Percentiles rank a stretch among this genome's conserved stretches.
Evolutionary conservation across 2,329 filamentous ascomycete species (phyloP).

Genomic region (Aspergillus costaricaensis): DNA sequence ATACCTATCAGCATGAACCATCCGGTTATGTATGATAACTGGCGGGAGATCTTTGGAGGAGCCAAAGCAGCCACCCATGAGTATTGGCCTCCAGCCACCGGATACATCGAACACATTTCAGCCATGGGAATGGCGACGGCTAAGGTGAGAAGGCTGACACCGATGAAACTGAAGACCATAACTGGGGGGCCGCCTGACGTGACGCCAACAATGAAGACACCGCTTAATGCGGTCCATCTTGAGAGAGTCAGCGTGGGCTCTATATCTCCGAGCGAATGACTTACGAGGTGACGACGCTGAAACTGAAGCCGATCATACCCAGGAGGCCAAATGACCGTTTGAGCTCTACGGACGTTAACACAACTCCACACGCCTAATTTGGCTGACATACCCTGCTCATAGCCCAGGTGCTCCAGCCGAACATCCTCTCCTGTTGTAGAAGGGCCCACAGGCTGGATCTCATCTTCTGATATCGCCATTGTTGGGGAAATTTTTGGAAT

Average conservation of each 20-base stretch:
- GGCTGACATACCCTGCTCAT: constrained; percentile 38
- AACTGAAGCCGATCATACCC: constrained; percentile 62
- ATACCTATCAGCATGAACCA: constrained; percentile 54
- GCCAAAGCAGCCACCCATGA: constrained; percentile 60
- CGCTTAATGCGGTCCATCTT: constrained; percentile 59
- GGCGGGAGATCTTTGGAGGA: constrained; percentile 49
- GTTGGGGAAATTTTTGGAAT: not conserved
- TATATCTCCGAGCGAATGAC: not conserved
- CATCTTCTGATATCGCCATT: constrained; percentile 25
- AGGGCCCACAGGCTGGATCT: constrained; percentile 24
- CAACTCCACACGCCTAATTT: not conserved
- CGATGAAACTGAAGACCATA: constrained; percentile 61
- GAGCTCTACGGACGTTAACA: constrained; percentile 46
- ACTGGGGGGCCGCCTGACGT: constrained; percentile 59
- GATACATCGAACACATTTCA: constrained; percentile 60
- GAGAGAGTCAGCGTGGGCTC: not conserved
- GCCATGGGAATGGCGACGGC: constrained; percentile 61
- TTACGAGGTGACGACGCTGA: constrained; percentile 58
- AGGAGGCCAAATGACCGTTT: constrained; percentile 58
- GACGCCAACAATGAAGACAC: constrained; percentile 59
- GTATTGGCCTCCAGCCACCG: constrained; percentile 60
- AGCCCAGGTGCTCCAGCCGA: constrained; percentile 41
- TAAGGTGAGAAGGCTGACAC: constrained; percentile 53
- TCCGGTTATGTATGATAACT: constrained; percentile 49
- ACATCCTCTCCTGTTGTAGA: constrained; percentile 34